Conservation (phyloP, 2,329 filamentous ascomycete genomes). For the Trichoderma afroharzianum region DNA sequence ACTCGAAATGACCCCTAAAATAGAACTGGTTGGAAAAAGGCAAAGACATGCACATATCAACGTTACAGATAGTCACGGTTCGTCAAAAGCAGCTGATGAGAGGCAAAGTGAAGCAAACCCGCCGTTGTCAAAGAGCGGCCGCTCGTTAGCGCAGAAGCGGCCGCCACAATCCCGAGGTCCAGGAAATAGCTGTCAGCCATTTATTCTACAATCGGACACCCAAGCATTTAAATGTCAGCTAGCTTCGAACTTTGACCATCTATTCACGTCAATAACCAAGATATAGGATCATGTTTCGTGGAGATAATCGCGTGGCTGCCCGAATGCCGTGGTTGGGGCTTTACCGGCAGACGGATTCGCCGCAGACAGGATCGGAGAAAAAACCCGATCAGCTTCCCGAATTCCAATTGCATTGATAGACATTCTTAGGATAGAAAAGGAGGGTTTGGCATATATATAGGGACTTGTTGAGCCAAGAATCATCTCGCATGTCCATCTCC, state of each 20-base stretch:
- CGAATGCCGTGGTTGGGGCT: neutral
- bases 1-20: no score
- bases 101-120: neutral
- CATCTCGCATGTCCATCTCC: neutral
- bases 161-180: neutral
- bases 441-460: neutral
- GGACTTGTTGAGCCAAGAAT: neutral
- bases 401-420: neutral
- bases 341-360: neutral
- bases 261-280: neutral
- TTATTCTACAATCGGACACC: neutral
- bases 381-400: neutral
- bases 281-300: neutral
- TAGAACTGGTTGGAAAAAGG: no score
- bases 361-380: neutral
- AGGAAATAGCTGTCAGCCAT: neutral
- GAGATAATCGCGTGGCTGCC: neutral
- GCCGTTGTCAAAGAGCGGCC: neutral
- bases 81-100: neutral
- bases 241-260: neutral
- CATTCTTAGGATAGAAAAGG: neutral
- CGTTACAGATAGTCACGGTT: neutral
- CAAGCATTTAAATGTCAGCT: neutral
- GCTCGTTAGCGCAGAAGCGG: neutral
- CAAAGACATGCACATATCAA: no score